These are phyloP conservation scores for Melaleuca quinquenervia DNA, from an alignment of 345 rosid genomes.

Conservation along the genomic window DNA sequence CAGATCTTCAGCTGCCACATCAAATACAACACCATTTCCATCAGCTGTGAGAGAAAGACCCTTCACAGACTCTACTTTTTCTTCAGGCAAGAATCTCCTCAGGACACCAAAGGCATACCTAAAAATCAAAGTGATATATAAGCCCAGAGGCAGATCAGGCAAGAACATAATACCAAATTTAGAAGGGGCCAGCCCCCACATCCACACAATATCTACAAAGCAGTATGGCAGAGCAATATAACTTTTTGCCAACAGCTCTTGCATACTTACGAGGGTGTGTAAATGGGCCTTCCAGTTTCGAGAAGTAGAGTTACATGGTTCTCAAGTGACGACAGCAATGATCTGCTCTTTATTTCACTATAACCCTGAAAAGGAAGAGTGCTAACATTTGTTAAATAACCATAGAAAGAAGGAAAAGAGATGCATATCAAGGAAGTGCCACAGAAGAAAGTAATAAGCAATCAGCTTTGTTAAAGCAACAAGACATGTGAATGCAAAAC, in stretches of 20 bases:
- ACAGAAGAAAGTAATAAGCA: not conserved
- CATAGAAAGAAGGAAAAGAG: not conserved
- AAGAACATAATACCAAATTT: not conserved
- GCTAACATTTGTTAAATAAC: not conserved
- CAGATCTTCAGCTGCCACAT: slow-evolving; percentile 51
- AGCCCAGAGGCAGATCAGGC: not conserved
- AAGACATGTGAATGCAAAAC: not conserved
- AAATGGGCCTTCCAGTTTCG: slow-evolving; percentile 63
- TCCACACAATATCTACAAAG: not conserved
- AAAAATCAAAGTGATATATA: not conserved
- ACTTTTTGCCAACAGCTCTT: not conserved
- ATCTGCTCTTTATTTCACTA: slow-evolving; percentile 82
- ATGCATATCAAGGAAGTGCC: not conserved
- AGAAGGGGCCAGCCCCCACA: not conserved
- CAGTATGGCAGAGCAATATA: not conserved
- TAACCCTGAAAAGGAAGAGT: slow-evolving; percentile 49
- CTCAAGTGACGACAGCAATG: slow-evolving; percentile 83
- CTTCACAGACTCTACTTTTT: slow-evolving; percentile 67
- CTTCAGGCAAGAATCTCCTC: slow-evolving; percentile 87
- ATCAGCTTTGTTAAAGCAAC: not conserved
- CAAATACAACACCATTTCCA: slow-evolving; percentile 79
- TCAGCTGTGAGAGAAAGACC: slow-evolving; percentile 77
- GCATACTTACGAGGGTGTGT: slow-evolving; percentile 60
- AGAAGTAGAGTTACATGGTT: slow-evolving; percentile 70
- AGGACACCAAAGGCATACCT: slow-evolving; percentile 58